Percentiles rank a stretch among this genome's conserved stretches.
Conservation (phyloP, 257 asterid species). For the Fraxinus pennsylvanica region DNA sequence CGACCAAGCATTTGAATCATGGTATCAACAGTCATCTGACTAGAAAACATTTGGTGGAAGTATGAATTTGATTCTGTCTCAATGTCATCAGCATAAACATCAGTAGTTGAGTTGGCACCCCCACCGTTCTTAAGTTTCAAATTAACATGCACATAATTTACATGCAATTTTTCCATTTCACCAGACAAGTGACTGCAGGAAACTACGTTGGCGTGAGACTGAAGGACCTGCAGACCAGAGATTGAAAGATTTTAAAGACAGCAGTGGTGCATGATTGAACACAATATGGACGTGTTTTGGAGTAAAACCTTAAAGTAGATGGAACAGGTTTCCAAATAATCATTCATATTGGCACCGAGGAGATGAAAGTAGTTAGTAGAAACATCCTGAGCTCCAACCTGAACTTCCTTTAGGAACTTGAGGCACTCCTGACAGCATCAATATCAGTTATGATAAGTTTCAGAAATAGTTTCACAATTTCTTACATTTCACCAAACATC, state of each 20-base stretch:
- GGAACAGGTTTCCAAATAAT: constrained; percentile 71
- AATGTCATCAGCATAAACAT: constrained; percentile 68
- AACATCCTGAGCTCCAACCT: constrained; percentile 54
- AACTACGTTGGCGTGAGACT: constrained; percentile 60
- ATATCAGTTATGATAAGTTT: constrained; percentile 7
- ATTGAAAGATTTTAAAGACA: constrained; percentile 6
- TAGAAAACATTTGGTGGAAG: constrained; percentile 90
- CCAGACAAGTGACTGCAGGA: constrained; percentile 64
- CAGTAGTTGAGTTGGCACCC: constrained; percentile 55
- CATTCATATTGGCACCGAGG: constrained; percentile 51
- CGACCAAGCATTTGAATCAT: constrained; percentile 82
- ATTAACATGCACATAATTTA: constrained; percentile 50
- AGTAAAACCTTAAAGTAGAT: constrained; percentile 63
- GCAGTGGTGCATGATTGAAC: constrained; percentile 8
- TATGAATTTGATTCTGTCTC: constrained; percentile 80
- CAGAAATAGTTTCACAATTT: constrained; percentile 2
- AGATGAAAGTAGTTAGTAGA: constrained; percentile 64
- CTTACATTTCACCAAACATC: background rate
- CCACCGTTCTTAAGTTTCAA: constrained; percentile 53
- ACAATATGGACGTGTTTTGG: constrained; percentile 7
- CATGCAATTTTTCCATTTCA: constrained; percentile 71
- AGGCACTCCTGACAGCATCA: constrained; percentile 77
- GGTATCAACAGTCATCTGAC: constrained; percentile 65
- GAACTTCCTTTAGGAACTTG: constrained; percentile 76
- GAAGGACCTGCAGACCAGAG: constrained; percentile 67